These are phyloP conservation scores for Mimosa bimucronata DNA, from an alignment of 306 rosid species.

Conservation along the genomic window DNA sequence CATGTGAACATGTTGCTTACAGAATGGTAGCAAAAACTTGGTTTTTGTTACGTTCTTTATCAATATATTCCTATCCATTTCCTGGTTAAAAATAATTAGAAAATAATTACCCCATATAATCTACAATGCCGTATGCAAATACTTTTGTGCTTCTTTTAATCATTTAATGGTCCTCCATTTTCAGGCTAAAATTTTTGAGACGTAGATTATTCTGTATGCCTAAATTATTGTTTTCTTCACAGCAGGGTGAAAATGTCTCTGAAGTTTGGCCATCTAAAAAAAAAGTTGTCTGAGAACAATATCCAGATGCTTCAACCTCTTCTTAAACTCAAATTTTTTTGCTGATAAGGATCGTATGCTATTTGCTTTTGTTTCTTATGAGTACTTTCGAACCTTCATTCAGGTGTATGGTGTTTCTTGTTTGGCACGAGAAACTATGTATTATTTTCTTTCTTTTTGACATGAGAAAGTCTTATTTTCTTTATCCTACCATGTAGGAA, in stretches of 20 bases:
- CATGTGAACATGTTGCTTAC: too few species aligned
- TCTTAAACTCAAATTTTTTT: not conserved
- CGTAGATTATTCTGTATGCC: not conserved
- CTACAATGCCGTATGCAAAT: not conserved
- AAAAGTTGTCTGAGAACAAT: conserved; percentile 9
- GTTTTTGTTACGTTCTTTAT: too few species aligned
- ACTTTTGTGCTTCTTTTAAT: conserved; percentile 1
- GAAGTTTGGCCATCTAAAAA: conserved; percentile 25
- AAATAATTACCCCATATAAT: too few species aligned
- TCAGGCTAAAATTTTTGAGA: not conserved
- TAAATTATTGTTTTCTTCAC: conserved; percentile 13
- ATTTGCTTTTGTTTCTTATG: conserved; percentile 17
- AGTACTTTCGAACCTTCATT: conserved; percentile 21
- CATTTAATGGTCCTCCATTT: not conserved
- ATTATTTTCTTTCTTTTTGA: conserved; percentile 13
- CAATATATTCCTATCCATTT: too few species aligned
- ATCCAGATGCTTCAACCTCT: conserved; percentile 18
- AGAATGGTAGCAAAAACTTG: too few species aligned
- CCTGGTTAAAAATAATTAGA: too few species aligned
- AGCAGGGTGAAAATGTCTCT: conserved; percentile 24
- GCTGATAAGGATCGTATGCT: not conserved
- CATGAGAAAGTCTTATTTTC: not conserved
- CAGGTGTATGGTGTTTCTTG: not conserved
- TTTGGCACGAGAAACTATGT: not conserved
- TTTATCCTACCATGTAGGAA: conserved; percentile 15